These are phyloP conservation scores for Intubia oerlemansii DNA, from an alignment of 2,329 filamentous ascomycete species.

Conservation along the genomic window DNA sequence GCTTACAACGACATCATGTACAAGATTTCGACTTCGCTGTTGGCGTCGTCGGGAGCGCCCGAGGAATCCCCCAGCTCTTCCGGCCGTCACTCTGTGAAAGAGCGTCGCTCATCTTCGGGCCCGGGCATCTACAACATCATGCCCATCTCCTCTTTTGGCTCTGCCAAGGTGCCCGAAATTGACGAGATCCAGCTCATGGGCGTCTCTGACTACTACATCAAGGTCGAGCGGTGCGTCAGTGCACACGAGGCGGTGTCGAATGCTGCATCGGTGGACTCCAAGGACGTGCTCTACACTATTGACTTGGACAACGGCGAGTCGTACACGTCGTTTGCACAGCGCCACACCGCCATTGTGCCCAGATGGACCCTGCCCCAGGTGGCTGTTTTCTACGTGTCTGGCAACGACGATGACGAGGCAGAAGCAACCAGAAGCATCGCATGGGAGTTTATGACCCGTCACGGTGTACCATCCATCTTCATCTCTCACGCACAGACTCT, in stretches of 20 bases:
- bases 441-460: constrained; percentile 24
- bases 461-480: constrained; percentile 24
- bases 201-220: constrained; percentile 27
- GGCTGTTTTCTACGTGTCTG: constrained; percentile 25
- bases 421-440: constrained; percentile 19
- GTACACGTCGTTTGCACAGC: constrained; percentile 15
- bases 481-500: constrained; percentile 23
- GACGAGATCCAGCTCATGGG: constrained; percentile 28
- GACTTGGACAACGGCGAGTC: constrained; percentile 19
- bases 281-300: constrained; percentile 16
- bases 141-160: constrained; percentile 26
- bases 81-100: too few species aligned
- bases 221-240: constrained; percentile 24
- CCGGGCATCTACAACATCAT: constrained; percentile 24
- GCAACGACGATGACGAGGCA: constrained; percentile 18
- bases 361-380: constrained; percentile 25
- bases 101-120: constrained; percentile 1
- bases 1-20: constrained; percentile 19
- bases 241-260: constrained; percentile 14
- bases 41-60: constrained; percentile 13
- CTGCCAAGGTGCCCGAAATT: constrained; percentile 16
- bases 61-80: neutral
- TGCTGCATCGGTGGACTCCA: too few species aligned
- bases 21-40: constrained; percentile 26
- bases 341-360: constrained; percentile 18